Base-by-base conservation (phyloP, 2,329 filamentous ascomycete genomes). In the Neofusicoccum parvum region DNA sequence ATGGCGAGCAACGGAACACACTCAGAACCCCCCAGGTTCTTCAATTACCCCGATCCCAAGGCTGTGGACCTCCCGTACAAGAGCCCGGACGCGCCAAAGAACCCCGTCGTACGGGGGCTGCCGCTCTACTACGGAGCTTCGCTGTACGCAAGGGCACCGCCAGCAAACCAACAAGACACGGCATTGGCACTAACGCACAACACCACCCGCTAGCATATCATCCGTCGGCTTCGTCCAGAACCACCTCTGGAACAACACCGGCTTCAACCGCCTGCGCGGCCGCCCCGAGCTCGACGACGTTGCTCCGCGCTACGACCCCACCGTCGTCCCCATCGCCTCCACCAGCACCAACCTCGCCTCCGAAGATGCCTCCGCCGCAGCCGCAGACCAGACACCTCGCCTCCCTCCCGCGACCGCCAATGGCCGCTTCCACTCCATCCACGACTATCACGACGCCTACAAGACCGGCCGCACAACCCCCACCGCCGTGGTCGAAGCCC, bases 391-490 rank as follows among this genome's bases (percentile, higher is more conserved):
- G 11, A 23, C 17, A 5, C 36, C 43, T 15, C 51, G 51, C 9
- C 32, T 50, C 43, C 63, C 63, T 23, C 51, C 53, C 9, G 6
- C 63, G 9, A n/a, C 41, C 17, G 51, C 69, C 6, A 67, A 67
- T 66, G 73, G 46, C 64, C 76, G 68, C 68, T 79, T 78, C 75
- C 75, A 75, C 75, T 90, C 90, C 3, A 86, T 88, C 27, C 84
- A 86, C 12, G 92, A 97, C 78, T 97, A 93, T 74, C 89, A 92
- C 74, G 84, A 86, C 60, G 85, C 91, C 46, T 96, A 94, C 80
- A 84, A 83, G 68, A 86, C 86, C 5, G 90, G 91, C 59, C 80
- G 84, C 67, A 74, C 90, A 65, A 95, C 92, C 0, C 93, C 93
- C 0, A 82, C 87, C 0, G 86, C 89, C 68, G 90, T 97, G 1